A percentile compares a stretch with the other conserved stretches of the same genome.
phyloP scores from a whole-genome alignment of 2,329 filamentous ascomycete species.

The Hawksworthiomyces lignivorus region DNA sequence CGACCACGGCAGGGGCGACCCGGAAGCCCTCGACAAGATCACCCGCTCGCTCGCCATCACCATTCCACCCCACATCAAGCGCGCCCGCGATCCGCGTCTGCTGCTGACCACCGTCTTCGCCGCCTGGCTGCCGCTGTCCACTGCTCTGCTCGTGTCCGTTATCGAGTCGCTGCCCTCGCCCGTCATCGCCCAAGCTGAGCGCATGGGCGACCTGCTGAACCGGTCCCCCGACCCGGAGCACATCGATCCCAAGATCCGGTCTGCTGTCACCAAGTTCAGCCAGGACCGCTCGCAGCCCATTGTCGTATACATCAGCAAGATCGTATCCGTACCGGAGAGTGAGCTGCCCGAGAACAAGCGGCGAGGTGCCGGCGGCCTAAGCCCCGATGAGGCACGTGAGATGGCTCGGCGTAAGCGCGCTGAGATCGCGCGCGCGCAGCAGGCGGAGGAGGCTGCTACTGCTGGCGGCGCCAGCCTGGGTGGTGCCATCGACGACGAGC shows the following conservation, averaged over 20 bases:
- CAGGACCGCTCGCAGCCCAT: constrained; percentile 63
- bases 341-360: constrained; percentile 84
- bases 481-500: constrained; percentile 21
- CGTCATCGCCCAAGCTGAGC: constrained; percentile 65
- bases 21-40: constrained; percentile 80
- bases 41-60: constrained; percentile 82
- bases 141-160: constrained; percentile 85
- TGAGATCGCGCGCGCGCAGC: constrained; percentile 75
- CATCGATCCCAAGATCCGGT: constrained; percentile 60
- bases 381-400: constrained; percentile 82
- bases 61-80: constrained; percentile 74
- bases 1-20: constrained; percentile 72
- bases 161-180: constrained; percentile 89
- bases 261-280: constrained; percentile 80
- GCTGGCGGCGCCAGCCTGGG: constrained; percentile 27
- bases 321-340: constrained; percentile 91
- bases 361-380: constrained; percentile 57
- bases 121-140: constrained; percentile 86
- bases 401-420: constrained; percentile 81
- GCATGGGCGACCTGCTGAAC: constrained; percentile 72
- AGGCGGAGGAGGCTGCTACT: constrained; percentile 22
- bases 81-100: constrained; percentile 75
- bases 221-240: constrained; percentile 68
- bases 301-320: constrained; percentile 95
- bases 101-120: constrained; percentile 82